Percentiles rank a stretch among this genome's conserved stretches.
Evolutionary conservation across 163 green algal species (phyloP).

Genomic region (Botryococcus braunii): DNA sequence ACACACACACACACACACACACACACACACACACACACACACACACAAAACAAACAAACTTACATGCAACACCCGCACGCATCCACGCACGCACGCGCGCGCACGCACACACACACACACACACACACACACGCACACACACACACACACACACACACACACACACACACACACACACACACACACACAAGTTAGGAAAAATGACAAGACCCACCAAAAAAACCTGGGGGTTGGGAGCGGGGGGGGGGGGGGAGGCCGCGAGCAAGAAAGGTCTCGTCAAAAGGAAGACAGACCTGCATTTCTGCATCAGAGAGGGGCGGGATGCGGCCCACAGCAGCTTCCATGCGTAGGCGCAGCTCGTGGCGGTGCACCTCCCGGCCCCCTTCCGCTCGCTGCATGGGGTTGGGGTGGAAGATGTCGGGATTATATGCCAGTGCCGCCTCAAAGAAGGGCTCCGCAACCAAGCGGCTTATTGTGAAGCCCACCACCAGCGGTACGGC

Average conservation of each 20-base stretch:
- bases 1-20: too few species aligned
- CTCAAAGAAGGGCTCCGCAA: constrained; percentile 62
- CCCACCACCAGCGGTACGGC: constrained; percentile 55
- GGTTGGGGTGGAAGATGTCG: constrained; percentile 59
- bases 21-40: too few species aligned
- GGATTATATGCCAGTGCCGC: constrained; percentile 47
- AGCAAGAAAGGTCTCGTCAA: too few species aligned
- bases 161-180: too few species aligned
- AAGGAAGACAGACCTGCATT: constrained; percentile 28
- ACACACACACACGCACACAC: too few species aligned
- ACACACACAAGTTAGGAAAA: too few species aligned
- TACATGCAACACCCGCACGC: too few species aligned
- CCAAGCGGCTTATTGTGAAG: constrained; percentile 44
- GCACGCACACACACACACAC: too few species aligned
- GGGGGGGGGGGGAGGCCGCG: constrained; percentile 13
- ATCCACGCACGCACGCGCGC: too few species aligned
- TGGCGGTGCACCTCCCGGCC: constrained; percentile 54
- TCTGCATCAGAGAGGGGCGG: constrained; percentile 55
- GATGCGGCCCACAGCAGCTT: constrained; percentile 63
- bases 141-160: too few species aligned
- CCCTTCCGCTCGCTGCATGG: constrained; percentile 54
- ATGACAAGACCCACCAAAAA: too few species aligned
- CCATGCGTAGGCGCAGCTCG: constrained; percentile 65
- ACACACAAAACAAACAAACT: too few species aligned
- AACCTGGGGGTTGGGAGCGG: not conserved